These are phyloP conservation scores for Lodderomyces beijingensis DNA, from an alignment of 1,139 yeast genomes.

Conservation along the genomic window DNA sequence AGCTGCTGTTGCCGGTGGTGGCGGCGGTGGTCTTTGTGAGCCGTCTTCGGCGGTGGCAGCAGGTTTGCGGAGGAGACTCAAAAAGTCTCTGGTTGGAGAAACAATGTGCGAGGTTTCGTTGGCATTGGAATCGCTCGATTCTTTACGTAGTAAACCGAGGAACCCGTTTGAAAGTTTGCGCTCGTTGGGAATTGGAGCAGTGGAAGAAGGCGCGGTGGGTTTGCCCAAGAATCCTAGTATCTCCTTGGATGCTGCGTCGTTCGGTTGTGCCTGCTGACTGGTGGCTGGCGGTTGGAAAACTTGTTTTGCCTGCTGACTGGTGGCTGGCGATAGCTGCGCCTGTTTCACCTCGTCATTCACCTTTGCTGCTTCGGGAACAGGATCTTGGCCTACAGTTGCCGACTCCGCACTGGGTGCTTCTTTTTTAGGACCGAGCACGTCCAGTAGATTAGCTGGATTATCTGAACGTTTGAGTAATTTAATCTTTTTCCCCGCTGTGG, in stretches of 20 bases:
- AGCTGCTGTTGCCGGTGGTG: constrained; percentile 4
- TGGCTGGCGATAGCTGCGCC: no score
- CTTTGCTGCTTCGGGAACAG: no score
- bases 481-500: constrained; percentile 24
- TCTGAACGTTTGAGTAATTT: constrained; percentile 29
- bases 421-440: no score
- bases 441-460: no score
- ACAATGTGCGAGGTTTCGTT: constrained; percentile 2
- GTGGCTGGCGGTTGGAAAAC: no score
- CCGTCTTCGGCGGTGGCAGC: background rate
- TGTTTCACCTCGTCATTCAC: no score
- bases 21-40: constrained; percentile 3
- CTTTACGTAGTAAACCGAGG: constrained; percentile 1
- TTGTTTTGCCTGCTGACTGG: no score
- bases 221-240: constrained; percentile 8
- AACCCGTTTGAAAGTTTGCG: constrained; percentile 1
- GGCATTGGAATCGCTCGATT: constrained; percentile 3
- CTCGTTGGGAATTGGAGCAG: background rate
- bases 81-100: constrained; percentile 15
- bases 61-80: constrained; percentile 20
- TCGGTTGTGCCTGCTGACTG: no score
- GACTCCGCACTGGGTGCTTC: no score
- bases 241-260: constrained; percentile 7
- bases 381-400: no score
- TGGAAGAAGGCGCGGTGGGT: background rate